A percentile compares a stretch with the other conserved stretches of the same genome.
Evolutionary conservation across 2,329 filamentous ascomycete species (phyloP).

Genomic region (Chrysoporthe cubensis): DNA sequence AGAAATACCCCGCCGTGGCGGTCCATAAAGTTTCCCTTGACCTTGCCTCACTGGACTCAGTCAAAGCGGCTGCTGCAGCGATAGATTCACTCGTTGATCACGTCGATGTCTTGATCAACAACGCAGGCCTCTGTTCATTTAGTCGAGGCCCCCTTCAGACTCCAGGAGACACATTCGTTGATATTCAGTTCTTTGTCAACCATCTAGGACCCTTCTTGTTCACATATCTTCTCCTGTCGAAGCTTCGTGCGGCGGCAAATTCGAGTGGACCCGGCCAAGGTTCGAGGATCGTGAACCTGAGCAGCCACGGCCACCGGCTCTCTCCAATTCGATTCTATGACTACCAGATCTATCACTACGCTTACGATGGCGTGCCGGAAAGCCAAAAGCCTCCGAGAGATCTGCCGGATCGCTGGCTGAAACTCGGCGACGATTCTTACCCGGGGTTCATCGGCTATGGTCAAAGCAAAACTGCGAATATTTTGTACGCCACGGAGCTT

Average conservation of each 20-base stretch:
- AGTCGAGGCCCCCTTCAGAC: slow-evolving; percentile 21
- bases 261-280: slow-evolving; percentile 27
- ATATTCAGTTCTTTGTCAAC: slow-evolving; percentile 49
- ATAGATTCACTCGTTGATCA: slow-evolving; percentile 37
- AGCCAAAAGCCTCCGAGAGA: slow-evolving; percentile 28
- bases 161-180: slow-evolving; percentile 30
- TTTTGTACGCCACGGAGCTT: slow-evolving; percentile 45
- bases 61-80: slow-evolving; percentile 43
- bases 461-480: slow-evolving; percentile 53
- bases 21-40: slow-evolving; percentile 43
- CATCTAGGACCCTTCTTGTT: slow-evolving; percentile 54
- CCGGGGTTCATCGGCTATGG: slow-evolving; percentile 47
- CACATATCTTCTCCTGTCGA: slow-evolving; percentile 49
- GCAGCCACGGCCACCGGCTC: slow-evolving; percentile 43
- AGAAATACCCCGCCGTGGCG: slow-evolving; percentile 40
- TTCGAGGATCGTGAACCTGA: slow-evolving; percentile 46
- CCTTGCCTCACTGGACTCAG: slow-evolving; percentile 42
- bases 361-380: slow-evolving; percentile 40
- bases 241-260: slow-evolving; percentile 41
- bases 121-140: slow-evolving; percentile 21
- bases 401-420: slow-evolving; percentile 17
- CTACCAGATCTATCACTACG: slow-evolving; percentile 42
- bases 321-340: slow-evolving; percentile 48
- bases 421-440: slow-evolving; percentile 31
- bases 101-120: slow-evolving; percentile 38